Base-by-base conservation (phyloP, 2,329 filamentous ascomycete species). In the Geosmithia putterillii region DNA sequence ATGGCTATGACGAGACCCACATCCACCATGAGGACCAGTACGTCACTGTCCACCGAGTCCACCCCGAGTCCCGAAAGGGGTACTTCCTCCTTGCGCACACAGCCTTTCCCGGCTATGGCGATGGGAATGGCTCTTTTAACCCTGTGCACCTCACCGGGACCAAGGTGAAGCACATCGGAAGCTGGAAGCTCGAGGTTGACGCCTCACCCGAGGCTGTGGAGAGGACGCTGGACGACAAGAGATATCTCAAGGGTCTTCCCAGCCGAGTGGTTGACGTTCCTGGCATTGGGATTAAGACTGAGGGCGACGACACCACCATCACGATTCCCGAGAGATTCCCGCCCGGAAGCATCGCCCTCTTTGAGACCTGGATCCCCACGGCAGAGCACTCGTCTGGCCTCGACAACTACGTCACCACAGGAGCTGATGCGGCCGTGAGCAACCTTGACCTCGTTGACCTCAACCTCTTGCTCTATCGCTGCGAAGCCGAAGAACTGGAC, bases 21-120 rank as follows among this genome's bases (percentile, higher is more conserved):
- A 87, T 98, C 43, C 90, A 98, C 57, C 92, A 98, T 58, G 89
- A 96, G 50, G 84, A 86, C 44, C 85, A 98, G 60, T 95, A 95
- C 57, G 84, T 98, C 55, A 98, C 92, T 1, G 87, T 98, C 7
- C 92, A 98, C 60, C 76, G 94, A 48, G 87, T 96, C 3, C 89
- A 98, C 56, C 92, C 90, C 0, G 81, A 86, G 57, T 94, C 86
- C 2, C 77, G 92, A 46, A 94, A 92, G 59, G 92, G 92, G 1
- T 90, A 95, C 61, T 95, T 96, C 62, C 68, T 96, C 40, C 89
- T 98, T 52, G 90, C 94, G 0, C 92, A 96, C 54, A 96, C 92
- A 4, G 92, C 94, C 1, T 98, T 90, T 63, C 87, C 89, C 1
- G 89, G 88, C 2, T 90, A 89, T 54, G 85, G 87, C 19, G 85